Percentiles rank a stretch among this genome's conserved stretches.
These are phyloP conservation scores for Ganoderma multipileum DNA, from an alignment of 1,284 basidiomycete genomes.

Conservation along the genomic window DNA sequence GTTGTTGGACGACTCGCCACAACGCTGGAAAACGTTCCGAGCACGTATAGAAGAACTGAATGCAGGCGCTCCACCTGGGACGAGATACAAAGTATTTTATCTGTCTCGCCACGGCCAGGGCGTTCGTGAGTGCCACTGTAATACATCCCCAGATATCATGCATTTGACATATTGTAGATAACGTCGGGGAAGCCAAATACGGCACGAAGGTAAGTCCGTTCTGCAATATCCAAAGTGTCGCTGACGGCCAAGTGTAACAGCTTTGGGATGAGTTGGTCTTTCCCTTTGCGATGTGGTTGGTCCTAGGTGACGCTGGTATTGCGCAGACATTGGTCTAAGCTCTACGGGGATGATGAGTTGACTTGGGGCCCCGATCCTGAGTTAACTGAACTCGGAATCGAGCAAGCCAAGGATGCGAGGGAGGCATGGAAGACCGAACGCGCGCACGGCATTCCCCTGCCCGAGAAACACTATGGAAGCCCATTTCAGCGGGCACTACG, in stretches of 20 bases:
- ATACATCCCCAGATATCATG: not conserved
- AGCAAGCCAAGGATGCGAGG: conserved; percentile 66
- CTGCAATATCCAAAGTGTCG: conserved; percentile 1
- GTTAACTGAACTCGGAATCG: conserved; percentile 70
- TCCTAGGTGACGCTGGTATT: too few species aligned
- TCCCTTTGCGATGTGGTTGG: not conserved
- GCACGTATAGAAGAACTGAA: conserved; percentile 54
- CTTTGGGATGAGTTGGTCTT: conserved; percentile 63
- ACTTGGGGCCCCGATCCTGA: conserved; percentile 86
- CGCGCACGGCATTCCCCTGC: conserved; percentile 59
- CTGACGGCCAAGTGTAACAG: conserved; percentile 29
- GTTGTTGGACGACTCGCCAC: conserved; percentile 55
- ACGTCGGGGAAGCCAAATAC: conserved; percentile 76
- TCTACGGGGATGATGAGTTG: conserved; percentile 74
- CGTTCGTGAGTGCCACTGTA: conserved; percentile 53
- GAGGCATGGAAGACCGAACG: conserved; percentile 67
- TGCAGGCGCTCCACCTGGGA: conserved; percentile 42
- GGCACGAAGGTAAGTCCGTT: conserved; percentile 54
- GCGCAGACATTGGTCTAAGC: conserved; percentile 60
- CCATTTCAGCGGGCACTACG: conserved; percentile 77
- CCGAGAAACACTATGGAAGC: conserved; percentile 70
- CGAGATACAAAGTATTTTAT: conserved; percentile 68
- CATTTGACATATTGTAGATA: conserved; percentile 56
- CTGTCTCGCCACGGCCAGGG: conserved; percentile 79
- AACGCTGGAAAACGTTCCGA: conserved; percentile 62